Conservation (phyloP, 345 rosid genomes). For the Populus tremula region DNA sequence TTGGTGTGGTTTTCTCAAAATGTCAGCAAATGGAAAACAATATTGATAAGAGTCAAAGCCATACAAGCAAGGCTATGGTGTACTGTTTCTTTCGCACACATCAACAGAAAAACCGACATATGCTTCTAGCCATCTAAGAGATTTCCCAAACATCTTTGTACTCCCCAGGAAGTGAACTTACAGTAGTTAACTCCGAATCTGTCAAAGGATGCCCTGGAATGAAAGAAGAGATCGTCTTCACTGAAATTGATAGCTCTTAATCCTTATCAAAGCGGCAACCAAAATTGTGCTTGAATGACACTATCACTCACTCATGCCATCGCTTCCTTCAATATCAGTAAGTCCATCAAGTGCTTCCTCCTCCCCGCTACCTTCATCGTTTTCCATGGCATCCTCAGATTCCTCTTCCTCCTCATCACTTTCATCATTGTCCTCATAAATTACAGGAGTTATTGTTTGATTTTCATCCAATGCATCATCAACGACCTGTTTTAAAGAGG, state of each 20-base stretch:
- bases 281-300: neutral
- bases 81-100: neutral
- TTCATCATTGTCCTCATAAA: conserved; percentile 54
- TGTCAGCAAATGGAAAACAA: neutral
- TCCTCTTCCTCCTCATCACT: conserved; percentile 71
- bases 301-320: conserved; percentile 53
- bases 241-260: neutral
- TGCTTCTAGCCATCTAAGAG: neutral
- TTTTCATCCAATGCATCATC: conserved; percentile 47
- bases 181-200: neutral
- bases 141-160: neutral
- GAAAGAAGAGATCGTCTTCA: neutral
- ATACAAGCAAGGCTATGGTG: neutral
- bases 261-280: neutral
- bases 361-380: conserved; percentile 29
- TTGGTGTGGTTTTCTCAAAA: neutral
- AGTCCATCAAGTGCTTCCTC: conserved; percentile 39
- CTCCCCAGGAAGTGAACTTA: neutral
- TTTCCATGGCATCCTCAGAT: conserved; percentile 59
- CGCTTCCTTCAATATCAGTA: conserved; percentile 50
- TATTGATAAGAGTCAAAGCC: neutral
- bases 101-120: neutral
- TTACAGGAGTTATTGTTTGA: conserved; percentile 15
- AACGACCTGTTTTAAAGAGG: conserved; percentile 34
- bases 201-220: neutral